phyloP scores from a whole-genome alignment of 345 rosid species.

The Lenwebbia sp. region DNA sequence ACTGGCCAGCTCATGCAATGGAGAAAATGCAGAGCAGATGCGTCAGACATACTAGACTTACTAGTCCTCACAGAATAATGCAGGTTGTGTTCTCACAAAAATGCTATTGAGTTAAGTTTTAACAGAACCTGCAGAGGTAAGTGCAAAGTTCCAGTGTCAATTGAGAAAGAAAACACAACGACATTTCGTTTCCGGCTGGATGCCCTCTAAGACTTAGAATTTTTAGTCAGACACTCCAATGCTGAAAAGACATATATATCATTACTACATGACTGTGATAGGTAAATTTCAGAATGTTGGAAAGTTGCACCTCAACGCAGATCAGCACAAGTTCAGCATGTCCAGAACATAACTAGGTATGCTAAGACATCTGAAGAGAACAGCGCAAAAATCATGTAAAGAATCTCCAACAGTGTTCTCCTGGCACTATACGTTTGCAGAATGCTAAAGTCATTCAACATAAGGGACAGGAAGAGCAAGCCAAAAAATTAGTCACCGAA shows the following conservation, averaged over 20 bases:
- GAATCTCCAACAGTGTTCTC: background rate
- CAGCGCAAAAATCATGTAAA: background rate
- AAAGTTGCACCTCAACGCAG: background rate
- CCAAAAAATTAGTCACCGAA: background rate
- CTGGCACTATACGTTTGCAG: background rate
- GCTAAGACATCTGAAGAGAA: background rate
- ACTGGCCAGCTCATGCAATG: background rate
- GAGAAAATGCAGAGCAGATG: background rate
- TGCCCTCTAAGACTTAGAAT: background rate
- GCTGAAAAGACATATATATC: background rate
- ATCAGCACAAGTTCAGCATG: background rate
- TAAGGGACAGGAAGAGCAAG: background rate
- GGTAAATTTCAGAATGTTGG: background rate
- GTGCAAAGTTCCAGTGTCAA: background rate
- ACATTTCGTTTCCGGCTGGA: background rate
- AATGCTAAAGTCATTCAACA: background rate
- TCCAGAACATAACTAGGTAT: background rate
- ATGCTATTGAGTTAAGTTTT: background rate
- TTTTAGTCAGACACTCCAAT: background rate
- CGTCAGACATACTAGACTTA: background rate
- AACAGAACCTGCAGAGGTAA: background rate
- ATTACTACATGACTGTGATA: background rate
- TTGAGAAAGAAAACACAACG: background rate
- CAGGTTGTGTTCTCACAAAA: background rate
- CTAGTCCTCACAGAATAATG: background rate